phyloP scores from a whole-genome alignment of 345 rosid genomes.

The Turritis glabra region DNA sequence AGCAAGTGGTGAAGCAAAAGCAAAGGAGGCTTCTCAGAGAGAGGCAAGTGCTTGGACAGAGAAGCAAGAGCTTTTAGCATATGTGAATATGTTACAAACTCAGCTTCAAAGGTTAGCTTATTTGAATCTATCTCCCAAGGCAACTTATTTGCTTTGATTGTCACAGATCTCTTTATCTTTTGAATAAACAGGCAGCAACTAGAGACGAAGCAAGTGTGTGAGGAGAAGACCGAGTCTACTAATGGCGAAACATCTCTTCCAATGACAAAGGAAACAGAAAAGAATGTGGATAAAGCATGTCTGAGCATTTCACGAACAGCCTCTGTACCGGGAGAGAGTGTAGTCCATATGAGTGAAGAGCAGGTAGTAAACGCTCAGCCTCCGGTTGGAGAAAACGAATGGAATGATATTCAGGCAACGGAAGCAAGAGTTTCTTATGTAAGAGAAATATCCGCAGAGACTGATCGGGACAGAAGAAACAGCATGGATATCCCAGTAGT shows the following conservation, averaged over 20 bases:
- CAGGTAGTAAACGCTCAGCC: conserved; percentile 47
- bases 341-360: conserved; percentile 61
- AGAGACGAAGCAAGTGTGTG: conserved; percentile 74
- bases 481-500: conserved; percentile 82
- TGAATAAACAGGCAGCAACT: conserved; percentile 65
- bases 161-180: neutral
- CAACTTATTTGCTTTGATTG: neutral
- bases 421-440: conserved; percentile 79
- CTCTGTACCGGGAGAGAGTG: conserved; percentile 37
- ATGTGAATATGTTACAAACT: conserved; percentile 71
- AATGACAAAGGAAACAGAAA: conserved; percentile 74
- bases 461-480: conserved; percentile 51
- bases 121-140: neutral
- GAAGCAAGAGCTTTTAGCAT: conserved; percentile 91
- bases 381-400: conserved; percentile 65
- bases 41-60: conserved; percentile 72
- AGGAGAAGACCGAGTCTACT: conserved; percentile 69
- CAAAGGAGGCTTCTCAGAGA: conserved; percentile 73
- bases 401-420: conserved; percentile 94
- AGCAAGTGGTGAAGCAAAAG: conserved; percentile 74
- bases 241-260: conserved; percentile 46
- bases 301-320: conserved; percentile 62
- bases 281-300: conserved; percentile 89
- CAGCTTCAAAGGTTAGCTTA: conserved; percentile 82
- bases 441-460: conserved; percentile 65